phyloP scores from a whole-genome alignment of 108 stramenopile genomes.

The Chaetoceros tenuissimus region DNA sequence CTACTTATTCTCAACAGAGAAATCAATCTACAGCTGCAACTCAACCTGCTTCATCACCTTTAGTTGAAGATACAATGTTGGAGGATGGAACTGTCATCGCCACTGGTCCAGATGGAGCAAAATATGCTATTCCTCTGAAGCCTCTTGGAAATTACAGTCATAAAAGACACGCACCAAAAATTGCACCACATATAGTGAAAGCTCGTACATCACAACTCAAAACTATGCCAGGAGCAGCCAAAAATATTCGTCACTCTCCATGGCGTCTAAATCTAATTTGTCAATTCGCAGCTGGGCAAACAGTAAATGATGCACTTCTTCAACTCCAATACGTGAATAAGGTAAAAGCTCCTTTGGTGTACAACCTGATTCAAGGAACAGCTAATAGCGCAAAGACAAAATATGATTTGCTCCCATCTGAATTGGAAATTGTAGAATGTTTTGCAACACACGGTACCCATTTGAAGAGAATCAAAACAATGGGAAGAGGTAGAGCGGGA shows the following conservation, averaged over 20 bases:
- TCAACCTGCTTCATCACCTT: too few relatives aligned
- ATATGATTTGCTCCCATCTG: slow-evolving; percentile 56
- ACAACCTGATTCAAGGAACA: slow-evolving; percentile 59
- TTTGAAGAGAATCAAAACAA: slow-evolving; percentile 63
- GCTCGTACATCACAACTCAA: slow-evolving; percentile 35
- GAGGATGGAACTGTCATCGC: not conserved
- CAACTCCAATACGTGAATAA: slow-evolving; percentile 69
- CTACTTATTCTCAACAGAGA: too few relatives aligned
- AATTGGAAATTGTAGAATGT: slow-evolving; percentile 81
- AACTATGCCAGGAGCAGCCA: slow-evolving; percentile 55
- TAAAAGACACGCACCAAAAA: slow-evolving; percentile 12
- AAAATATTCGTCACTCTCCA: slow-evolving; percentile 61
- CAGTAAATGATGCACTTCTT: slow-evolving; percentile 68
- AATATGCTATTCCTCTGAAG: not conserved
- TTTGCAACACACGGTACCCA: slow-evolving; percentile 68
- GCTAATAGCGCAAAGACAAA: slow-evolving; percentile 63
- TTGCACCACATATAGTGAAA: slow-evolving; percentile 68
- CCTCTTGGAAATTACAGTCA: not conserved
- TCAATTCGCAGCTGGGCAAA: slow-evolving; percentile 58
- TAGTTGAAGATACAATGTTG: too few relatives aligned
- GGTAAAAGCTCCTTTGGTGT: slow-evolving; percentile 50
- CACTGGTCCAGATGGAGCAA: not conserved
- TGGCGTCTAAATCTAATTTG: slow-evolving; percentile 75
- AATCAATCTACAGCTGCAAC: too few relatives aligned
- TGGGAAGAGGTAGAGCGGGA: slow-evolving; percentile 72